Evolutionary conservation across 371 early-diverging fungal species (phyloP).

Genomic region (Apophysomyces elegans): DNA sequence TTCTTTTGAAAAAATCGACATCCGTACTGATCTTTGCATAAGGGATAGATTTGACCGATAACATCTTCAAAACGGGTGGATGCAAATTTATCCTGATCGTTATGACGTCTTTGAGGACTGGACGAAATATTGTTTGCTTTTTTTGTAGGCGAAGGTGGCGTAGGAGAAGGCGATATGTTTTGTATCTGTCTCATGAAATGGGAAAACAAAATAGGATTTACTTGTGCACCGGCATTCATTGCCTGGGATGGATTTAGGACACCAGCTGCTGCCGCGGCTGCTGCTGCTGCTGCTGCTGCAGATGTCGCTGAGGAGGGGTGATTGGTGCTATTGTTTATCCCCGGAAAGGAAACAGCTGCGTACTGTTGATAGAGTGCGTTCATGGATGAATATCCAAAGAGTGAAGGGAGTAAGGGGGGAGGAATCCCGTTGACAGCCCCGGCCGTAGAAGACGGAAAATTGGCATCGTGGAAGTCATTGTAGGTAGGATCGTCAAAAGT

Average conservation of each 20-base stretch:
- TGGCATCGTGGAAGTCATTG: slow-evolving; percentile 10
- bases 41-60: slow-evolving; percentile 69
- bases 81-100: slow-evolving; percentile 63
- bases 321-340: slow-evolving; percentile 3
- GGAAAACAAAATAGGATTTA: slow-evolving; percentile 30
- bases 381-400: slow-evolving; percentile 14
- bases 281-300: slow-evolving; percentile 17
- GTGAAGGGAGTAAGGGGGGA: slow-evolving; percentile 17
- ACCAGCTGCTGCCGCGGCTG: slow-evolving; percentile 16
- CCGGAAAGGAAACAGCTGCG: slow-evolving; percentile 6
- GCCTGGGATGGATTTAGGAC: slow-evolving; percentile 9
- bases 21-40: slow-evolving; percentile 93
- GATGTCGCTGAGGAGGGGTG: slow-evolving; percentile 9
- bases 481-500: not conserved
- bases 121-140: slow-evolving; percentile 9
- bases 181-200: slow-evolving; percentile 34
- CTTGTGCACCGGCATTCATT: slow-evolving; percentile 14
- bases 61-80: slow-evolving; percentile 69
- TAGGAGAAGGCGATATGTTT: slow-evolving; percentile 15
- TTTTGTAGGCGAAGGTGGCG: slow-evolving; percentile 18
- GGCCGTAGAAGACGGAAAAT: not conserved
- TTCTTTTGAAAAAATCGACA: slow-evolving; percentile 88
- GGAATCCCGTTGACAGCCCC: slow-evolving; percentile 5
- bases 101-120: slow-evolving; percentile 21
- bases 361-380: slow-evolving; percentile 7